Percentiles rank a stretch among this genome's conserved stretches.
Evolutionary conservation across 2,329 filamentous ascomycete genomes (phyloP).

Genomic region (Botrytis fabae): DNA sequence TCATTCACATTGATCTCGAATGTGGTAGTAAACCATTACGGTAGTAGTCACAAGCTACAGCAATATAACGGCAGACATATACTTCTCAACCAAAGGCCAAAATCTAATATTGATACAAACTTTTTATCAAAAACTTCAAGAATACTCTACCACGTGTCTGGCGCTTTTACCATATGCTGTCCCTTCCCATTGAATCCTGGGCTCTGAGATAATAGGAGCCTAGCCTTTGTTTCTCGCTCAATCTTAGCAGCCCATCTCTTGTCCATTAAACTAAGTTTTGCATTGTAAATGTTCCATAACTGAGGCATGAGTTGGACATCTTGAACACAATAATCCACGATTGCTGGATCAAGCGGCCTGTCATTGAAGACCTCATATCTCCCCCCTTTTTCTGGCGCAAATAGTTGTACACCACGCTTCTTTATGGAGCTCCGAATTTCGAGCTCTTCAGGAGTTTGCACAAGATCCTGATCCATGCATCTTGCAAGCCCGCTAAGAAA

Average conservation of each 20-base stretch:
- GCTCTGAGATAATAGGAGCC: constrained; percentile 21
- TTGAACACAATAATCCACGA: constrained; percentile 49
- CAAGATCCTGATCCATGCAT: constrained; percentile 42
- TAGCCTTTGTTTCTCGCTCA: constrained; percentile 15
- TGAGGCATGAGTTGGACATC: constrained; percentile 48
- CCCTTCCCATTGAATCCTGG: constrained; percentile 15
- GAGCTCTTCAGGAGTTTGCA: constrained; percentile 26
- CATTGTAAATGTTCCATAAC: constrained; percentile 42
- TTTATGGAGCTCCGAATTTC: constrained; percentile 44
- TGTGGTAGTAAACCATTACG: no score
- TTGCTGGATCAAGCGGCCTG: constrained; percentile 45
- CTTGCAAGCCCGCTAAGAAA: constrained; percentile 43
- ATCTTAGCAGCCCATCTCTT: constrained; percentile 12
- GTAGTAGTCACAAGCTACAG: background rate
- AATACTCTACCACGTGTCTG: background rate
- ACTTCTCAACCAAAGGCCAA: background rate
- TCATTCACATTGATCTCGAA: background rate
- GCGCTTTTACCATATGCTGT: constrained; percentile 21
- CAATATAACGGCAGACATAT: background rate
- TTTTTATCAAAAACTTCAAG: background rate
- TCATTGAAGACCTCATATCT: constrained; percentile 49
- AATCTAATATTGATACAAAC: background rate
- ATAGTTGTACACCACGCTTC: constrained; percentile 43
- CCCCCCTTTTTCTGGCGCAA: constrained; percentile 47
- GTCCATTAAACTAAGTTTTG: constrained; percentile 13